Base-by-base conservation (phyloP, 1,139 yeast genomes). In the Wickerhamomyces sp. region DNA sequence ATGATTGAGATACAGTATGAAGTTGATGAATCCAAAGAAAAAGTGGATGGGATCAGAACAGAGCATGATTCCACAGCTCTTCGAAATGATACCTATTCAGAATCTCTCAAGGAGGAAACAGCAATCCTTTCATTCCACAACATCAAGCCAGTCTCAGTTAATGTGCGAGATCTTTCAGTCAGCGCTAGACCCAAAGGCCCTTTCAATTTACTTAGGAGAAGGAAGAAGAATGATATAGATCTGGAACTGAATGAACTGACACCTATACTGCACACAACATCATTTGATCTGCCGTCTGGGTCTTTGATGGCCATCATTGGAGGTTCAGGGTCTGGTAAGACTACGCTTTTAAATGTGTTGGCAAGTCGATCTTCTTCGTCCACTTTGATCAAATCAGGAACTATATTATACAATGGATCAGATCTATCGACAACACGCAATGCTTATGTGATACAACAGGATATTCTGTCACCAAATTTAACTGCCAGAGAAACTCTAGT, bases 301-400 rank as follows among this genome's bases (percentile, higher is more conserved):
- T 52, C 73, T 0, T 36, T 58, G n/a, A 53, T 84, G 66, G 93
- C 93, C 6, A 82, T 86, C 30, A 76, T 85, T 69, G 95, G 95
- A 3, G 91, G 94, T 0, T 82, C 94, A 0, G 96, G 96, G 0
- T 79, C 90, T 7, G 96, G 96, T 6, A 89, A 89, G 59, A 89
- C 96, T 0, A 86, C 96, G 0, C 62, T 89, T 37, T 68, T 89
- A 33, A 88, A 89, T 56, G 78, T 81, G 1, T 64, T 89, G 48
- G 88, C 95, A 0, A 76, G 80, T 41, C 64, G 91, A 48, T 48
- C 57, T 0, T 45, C 56, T 4, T 71, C 69, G 42, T 60, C 62
- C 27, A 60, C 63, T 4, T 48, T 79, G 26, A 50, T 52, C 3
- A 73, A 71, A 52, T 69, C 73, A 33, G 76, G 79, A 2, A 50